Evolutionary conservation across 2,329 filamentous ascomycete genomes (phyloP), one percentile per base, ranked within the genome.

Genomic region (Hymenoscyphus repandus): DNA sequence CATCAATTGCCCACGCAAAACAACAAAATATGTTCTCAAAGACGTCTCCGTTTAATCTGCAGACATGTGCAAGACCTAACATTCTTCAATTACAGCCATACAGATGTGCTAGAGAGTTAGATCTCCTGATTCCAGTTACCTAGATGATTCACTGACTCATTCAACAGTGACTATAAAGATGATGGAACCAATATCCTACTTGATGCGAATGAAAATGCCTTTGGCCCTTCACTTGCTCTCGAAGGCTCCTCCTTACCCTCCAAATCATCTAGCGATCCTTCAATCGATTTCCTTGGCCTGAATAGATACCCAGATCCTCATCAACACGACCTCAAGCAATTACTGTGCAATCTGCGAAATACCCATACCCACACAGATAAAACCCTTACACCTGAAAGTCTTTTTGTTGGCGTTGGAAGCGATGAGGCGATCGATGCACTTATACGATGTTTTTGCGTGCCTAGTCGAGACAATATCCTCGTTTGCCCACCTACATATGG

Each of bases 131-230:
- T 30, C 49, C 40, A 27, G 10, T 47, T 9, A 13, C 40, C 32
- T 20, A 17, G 33, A 30, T 2, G 15, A 34, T 15, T 42, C 11
- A 36, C 50, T 59, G 58, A 69, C 59, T 73, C 59, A 66, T 65
- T 64, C 64, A 43, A 45, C 66, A 95, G 90, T 74, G 93, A 99
- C 79, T 97, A 99, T 80, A 96, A 99, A 74, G 92, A 99, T 69
- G 88, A 99, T 67, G 93, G 93, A 60, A 92, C 84, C 52, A 97
- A 97, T 66, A 83, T 97, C 63, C 85, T 99, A 47, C 86, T 99
- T 59, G 93, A 99, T 68, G 93, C 93, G 62, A 99, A 99, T 65
- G 93, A 99, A 73, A 99, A 99, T 66, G 90, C 93, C 53, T 96
- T 86, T 64, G 93, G 93, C 0, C 92, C 93, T 0, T 86, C 88